Base-by-base conservation (phyloP, 176 grass and related monocot species). In the Oropetium thomaeum region DNA sequence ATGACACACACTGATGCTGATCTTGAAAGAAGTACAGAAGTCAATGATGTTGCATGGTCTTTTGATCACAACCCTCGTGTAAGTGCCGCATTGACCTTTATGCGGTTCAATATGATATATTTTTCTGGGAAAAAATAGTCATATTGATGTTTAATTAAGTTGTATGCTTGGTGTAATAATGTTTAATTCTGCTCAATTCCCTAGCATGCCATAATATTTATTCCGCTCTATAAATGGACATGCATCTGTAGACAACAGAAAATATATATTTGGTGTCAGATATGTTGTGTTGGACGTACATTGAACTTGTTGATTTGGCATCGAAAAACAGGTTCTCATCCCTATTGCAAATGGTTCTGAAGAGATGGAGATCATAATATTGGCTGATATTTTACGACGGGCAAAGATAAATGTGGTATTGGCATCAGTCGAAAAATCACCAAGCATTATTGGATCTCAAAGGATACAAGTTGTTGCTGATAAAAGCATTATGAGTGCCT, bases 301-400 rank as follows among this genome's bases (percentile, higher is more conserved):
- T 39, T 61, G 67, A 81, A n/a, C n/a, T 23, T 51, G 58, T 19
- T 79, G 45, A 44, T 84, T 87, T 76, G 41, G 74, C 58, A 82
- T 66, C 15, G 71, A 14, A 71, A n/a, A 82, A 57, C 81, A 98
- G 95, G 88, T 98, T 82, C 88, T 98, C 54, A 74, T 98, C 74
- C 95, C 95, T 45, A 81, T 98, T 71, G 91, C 95, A 78, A 86
- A 98, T 88, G 95, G 88, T 14, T 98, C 81, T 39, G 95, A 98
- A 83, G 95, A 94, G 52, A 92, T 98, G 84, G 95, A 91, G 74
- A 83, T 92, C 25, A 78, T 92, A 64, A 92, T 89, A 53, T 63
- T 98, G 75, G 79, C 79, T 14, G 86, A 94, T 84, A 81, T 98
- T 67, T 89, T 94, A 76, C 87, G 95, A 75, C 82, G 95, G 23